phyloP scores from a whole-genome alignment of 2,329 filamentous ascomycete genomes.

The Penicillium janthinellum region DNA sequence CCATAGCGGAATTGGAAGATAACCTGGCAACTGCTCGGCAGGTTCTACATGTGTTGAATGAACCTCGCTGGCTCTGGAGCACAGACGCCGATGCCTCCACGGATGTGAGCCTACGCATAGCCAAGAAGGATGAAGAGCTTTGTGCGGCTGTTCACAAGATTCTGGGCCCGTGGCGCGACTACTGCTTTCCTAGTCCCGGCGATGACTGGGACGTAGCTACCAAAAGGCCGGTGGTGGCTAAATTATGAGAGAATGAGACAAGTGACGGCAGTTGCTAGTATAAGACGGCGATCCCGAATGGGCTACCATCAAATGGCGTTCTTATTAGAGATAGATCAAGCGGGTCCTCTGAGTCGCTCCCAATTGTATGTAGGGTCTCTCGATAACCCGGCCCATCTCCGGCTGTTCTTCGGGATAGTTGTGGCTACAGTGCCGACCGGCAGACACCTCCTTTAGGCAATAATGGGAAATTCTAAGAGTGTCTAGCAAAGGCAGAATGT shows the following conservation, averaged over 20 bases:
- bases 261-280: not conserved
- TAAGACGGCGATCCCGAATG: not conserved
- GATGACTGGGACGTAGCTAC: conserved; percentile 21
- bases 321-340: too few relatives aligned
- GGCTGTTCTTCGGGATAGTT: not conserved
- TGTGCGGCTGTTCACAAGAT: conserved; percentile 59
- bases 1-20: conserved; percentile 59
- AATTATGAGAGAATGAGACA: conserved; percentile 2
- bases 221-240: conserved; percentile 7
- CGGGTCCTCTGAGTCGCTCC: too few relatives aligned
- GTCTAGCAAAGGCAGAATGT: not conserved
- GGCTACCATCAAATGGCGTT: not conserved
- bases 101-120: not conserved
- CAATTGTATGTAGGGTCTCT: not conserved
- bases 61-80: conserved; percentile 14
- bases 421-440: not conserved
- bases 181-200: conserved; percentile 37
- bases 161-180: conserved; percentile 65
- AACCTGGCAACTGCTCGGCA: conserved; percentile 46
- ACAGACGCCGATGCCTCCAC: not conserved
- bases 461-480: not conserved
- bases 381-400: not conserved
- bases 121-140: conserved; percentile 35
- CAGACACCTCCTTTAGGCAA: not conserved
- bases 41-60: conserved; percentile 26